These are phyloP conservation scores for Pseudonitzschia multiseries DNA, from an alignment of 108 stramenopile genomes.

Conservation along the genomic window DNA sequence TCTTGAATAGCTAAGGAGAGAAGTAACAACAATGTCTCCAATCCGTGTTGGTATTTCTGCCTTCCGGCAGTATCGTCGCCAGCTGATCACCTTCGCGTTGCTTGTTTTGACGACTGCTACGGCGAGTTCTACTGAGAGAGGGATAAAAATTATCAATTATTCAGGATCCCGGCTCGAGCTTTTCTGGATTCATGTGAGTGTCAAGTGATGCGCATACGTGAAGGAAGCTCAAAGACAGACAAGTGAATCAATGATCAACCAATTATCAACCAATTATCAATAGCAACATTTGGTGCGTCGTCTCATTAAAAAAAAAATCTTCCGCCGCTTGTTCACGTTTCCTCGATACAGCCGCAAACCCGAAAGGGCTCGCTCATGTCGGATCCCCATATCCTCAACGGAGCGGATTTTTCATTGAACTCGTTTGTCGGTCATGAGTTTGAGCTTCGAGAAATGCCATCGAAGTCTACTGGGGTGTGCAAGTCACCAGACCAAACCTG, in stretches of 20 bases:
- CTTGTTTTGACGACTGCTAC: conserved; percentile 11
- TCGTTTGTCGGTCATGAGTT: conserved; percentile 76
- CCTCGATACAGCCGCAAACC: conserved; percentile 34
- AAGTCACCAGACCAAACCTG: conserved; percentile 40
- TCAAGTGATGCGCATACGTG: not conserved
- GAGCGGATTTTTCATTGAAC: conserved; percentile 48
- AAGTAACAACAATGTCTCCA: not conserved
- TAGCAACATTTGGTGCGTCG: not conserved
- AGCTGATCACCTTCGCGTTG: not conserved
- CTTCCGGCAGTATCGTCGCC: not conserved
- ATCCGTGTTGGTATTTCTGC: not conserved
- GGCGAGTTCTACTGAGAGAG: conserved; percentile 13
- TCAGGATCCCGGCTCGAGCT: conserved; percentile 57
- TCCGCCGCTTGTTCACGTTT: not conserved
- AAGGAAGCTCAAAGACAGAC: too few relatives aligned
- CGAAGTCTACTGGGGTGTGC: conserved; percentile 52
- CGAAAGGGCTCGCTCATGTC: conserved; percentile 47
- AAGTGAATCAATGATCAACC: too few relatives aligned
- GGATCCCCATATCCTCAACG: conserved; percentile 42
- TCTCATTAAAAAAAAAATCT: not conserved
- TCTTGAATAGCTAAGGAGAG: not conserved
- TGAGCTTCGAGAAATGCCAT: conserved; percentile 68
- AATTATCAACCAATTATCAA: not conserved
- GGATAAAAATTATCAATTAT: conserved; percentile 39
- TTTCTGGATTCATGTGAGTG: conserved; percentile 57